Base-by-base conservation (phyloP, 2,329 filamentous ascomycete genomes). In the Calonectria fujianensis region DNA sequence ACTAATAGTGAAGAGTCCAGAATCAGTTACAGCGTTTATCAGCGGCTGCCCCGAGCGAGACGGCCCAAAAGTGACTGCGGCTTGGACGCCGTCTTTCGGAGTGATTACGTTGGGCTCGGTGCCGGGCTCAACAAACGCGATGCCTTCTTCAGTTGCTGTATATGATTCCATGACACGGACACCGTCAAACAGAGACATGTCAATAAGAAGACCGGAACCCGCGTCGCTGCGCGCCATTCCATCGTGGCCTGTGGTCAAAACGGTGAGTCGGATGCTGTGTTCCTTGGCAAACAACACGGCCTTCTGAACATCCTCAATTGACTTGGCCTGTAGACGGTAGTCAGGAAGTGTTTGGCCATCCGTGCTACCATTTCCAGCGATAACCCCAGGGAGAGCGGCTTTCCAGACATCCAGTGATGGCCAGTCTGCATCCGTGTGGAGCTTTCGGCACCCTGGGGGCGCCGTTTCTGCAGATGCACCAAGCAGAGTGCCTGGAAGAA, bases 171-270 rank as follows among this genome's bases (percentile, higher is more conserved):
- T n/a, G 18, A 61, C 35, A 7, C 20, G 27, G 20, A 61, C 35
- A 2, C 37, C 27, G 57, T 61, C 29, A n/a, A 61, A 39, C n/a
- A 61, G 24, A 14, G 57, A 61, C 35, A 61, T 11, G 24, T 61
- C 57, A 61, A 61, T 29, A 3, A 61, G 24, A 27, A 61, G 57
- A 39, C 57, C 57, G 1, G 57, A 61, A 5, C 57, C 57, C 2
- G 57, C 57, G n/a, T 61, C 57, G n/a, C 57, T 61, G 24, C 57
- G 57, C 13, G n/a, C 57, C 20, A 61, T 24, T n/a, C 37, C 35
- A 11, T 61, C 57, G 35, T 61, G 57, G 4, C 57, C 57, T 9
- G 57, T 41, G n/a, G 57, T 35, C 14, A 61, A 39, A 16, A 61
- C 57, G 5, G 57, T 39, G 3, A 61, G 57, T 11, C 57, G 57